phyloP scores from a whole-genome alignment of 2,329 filamentous ascomycete genomes.

The Diaporthe sp. region DNA sequence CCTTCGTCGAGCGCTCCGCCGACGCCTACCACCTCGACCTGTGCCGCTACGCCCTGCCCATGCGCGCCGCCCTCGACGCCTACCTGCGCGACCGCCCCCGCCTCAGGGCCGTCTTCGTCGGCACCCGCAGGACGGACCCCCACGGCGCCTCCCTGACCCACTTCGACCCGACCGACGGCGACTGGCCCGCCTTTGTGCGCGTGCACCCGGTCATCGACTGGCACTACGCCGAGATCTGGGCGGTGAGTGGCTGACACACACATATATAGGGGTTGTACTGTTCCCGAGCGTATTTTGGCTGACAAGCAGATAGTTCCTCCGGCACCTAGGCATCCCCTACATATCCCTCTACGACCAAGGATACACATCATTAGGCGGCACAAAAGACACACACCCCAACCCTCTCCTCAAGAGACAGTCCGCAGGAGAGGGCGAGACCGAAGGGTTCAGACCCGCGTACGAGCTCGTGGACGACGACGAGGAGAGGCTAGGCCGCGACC shows the following conservation, averaged over 20 bases:
- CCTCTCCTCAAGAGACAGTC: slow-evolving; percentile 71
- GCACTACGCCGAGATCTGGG: slow-evolving; percentile 97
- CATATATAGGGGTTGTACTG: neutral
- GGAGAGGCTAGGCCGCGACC: slow-evolving; percentile 82
- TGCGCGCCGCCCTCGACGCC: slow-evolving; percentile 83
- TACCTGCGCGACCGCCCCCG: slow-evolving; percentile 76
- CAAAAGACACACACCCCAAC: slow-evolving; percentile 89
- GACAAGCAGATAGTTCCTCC: slow-evolving; percentile 73
- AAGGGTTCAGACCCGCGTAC: slow-evolving; percentile 78
- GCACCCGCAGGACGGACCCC: slow-evolving; percentile 91
- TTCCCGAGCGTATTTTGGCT: slow-evolving; percentile 5
- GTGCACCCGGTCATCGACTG: slow-evolving; percentile 97
- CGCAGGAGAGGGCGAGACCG: slow-evolving; percentile 49
- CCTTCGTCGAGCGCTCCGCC: slow-evolving; percentile 80
- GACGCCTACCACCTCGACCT: slow-evolving; percentile 80
- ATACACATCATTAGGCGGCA: slow-evolving; percentile 83
- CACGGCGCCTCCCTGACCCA: slow-evolving; percentile 83
- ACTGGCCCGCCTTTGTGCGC: slow-evolving; percentile 93
- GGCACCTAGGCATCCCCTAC: slow-evolving; percentile 83
- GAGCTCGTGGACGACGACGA: slow-evolving; percentile 80
- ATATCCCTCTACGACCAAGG: slow-evolving; percentile 84
- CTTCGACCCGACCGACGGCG: slow-evolving; percentile 89
- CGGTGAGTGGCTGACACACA: slow-evolving; percentile 68
- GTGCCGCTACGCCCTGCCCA: slow-evolving; percentile 79
- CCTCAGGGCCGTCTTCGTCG: slow-evolving; percentile 86